phyloP scores from a whole-genome alignment of 352 stramenopile species.

The Detonula confervacea region DNA sequence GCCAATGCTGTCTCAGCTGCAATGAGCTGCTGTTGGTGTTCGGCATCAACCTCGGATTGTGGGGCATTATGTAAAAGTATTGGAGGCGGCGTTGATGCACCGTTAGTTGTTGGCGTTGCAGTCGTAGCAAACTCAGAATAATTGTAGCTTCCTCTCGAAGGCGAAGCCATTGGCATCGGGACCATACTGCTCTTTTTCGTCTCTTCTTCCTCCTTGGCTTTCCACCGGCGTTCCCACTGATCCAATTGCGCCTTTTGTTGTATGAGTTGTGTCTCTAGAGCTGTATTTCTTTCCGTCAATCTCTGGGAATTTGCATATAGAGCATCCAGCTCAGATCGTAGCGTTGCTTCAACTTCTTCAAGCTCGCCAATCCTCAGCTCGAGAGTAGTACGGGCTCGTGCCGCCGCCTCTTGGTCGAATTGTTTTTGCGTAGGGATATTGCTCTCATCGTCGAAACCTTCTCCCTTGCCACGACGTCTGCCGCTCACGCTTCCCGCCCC shows the following conservation, averaged over 20 bases:
- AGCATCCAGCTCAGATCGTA: slow-evolving; percentile 39
- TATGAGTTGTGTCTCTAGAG: slow-evolving; percentile 35
- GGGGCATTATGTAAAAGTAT: slow-evolving; percentile 28
- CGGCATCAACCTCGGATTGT: slow-evolving; percentile 36
- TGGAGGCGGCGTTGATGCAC: neutral
- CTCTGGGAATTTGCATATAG: slow-evolving; percentile 34
- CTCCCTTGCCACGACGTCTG: neutral
- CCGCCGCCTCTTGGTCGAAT: slow-evolving; percentile 42
- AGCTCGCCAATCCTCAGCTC: slow-evolving; percentile 78
- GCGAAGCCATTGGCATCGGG: slow-evolving; percentile 11
- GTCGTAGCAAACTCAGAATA: slow-evolving; percentile 43
- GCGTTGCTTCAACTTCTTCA: slow-evolving; percentile 72
- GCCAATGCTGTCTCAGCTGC: slow-evolving; percentile 40
- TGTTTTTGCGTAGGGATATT: slow-evolving; percentile 13
- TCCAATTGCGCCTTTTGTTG: slow-evolving; percentile 41
- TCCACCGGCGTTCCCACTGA: slow-evolving; percentile 38
- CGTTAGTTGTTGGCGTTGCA: neutral
- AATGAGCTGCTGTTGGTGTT: slow-evolving; percentile 31
- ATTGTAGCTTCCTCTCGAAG: slow-evolving; percentile 49
- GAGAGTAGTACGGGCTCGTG: slow-evolving; percentile 56
- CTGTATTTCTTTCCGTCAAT: slow-evolving; percentile 45
- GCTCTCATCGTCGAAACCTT: slow-evolving; percentile 11
- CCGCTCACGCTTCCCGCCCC: neutral
- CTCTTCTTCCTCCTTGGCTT: slow-evolving; percentile 28
- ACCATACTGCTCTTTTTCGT: slow-evolving; percentile 34